Evolutionary conservation across 768 basidiomycete genomes (phyloP), one percentile per base, ranked within the genome.

Genomic region (Mrakia frigida): DNA sequence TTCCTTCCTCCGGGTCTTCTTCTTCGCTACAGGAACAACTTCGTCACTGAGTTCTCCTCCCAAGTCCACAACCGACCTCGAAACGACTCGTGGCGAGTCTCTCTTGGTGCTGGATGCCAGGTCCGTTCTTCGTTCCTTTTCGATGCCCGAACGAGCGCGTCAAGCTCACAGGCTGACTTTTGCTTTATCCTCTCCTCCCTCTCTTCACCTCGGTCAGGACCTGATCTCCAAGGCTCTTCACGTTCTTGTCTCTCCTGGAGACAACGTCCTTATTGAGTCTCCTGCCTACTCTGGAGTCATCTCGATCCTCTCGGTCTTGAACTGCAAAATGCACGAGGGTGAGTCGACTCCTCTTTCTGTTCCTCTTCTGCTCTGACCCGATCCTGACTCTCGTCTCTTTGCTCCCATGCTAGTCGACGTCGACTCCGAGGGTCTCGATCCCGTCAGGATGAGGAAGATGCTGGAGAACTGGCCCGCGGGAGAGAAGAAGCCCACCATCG

Each of bases 41-140:
- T 77, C 70, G 67, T 78, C 75, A 75, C 74, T 28, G 73, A 78
- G 50, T 79, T 80, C 70, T 76, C 76, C n/a, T 67, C 78, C 6
- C 56, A 74, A 9, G 73, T 78, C 4, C 79, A 80, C 74, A 67
- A 72, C 35, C 73, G 76, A 53, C 63, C 75, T 53, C 69, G 75
- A 69, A 90, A 89, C 10, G 60, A 70, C 10, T 74, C 75, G 9
- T 98, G 94, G 94, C 85, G 85, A 60, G 82, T 94, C 14, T 89
- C 88, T 59, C 84, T 97, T 14, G 93, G 94, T 1, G 86, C 87
- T 56, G 95, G 95, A 16, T 92, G 92, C 61, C 95, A 97, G 56
- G 56, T 56, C n/a, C 28, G 56, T 56, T 56, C 28, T 56, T n/a
- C 52, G 18, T 21, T 23, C 50, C 50, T 52, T 52, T 23, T 52